Conservation (phyloP, 1,284 basidiomycete species). For the Hortiboletus rubellus region DNA sequence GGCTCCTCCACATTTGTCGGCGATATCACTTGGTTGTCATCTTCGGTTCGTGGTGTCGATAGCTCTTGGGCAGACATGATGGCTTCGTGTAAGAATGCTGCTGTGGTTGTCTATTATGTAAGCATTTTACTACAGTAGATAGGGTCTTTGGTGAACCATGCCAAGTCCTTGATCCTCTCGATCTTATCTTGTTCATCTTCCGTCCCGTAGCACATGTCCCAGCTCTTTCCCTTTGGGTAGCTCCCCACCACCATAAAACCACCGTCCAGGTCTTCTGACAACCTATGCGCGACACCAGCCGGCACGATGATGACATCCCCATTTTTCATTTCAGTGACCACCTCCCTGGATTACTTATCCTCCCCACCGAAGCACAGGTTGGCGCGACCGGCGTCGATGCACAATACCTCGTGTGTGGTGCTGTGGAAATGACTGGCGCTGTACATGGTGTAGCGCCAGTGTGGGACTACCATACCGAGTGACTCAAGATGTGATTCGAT, state of each 20-base stretch:
- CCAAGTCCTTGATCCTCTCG: constrained; percentile 28
- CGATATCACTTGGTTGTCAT: neutral
- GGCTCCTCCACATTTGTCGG: neutral
- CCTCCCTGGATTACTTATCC: constrained; percentile 31
- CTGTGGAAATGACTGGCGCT: constrained; percentile 44
- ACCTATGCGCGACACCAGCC: constrained; percentile 20
- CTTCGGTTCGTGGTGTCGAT: constrained; percentile 2
- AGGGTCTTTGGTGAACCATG: constrained; percentile 34
- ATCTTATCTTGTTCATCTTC: neutral
- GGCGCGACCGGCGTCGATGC: constrained; percentile 25
- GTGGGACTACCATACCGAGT: constrained; percentile 36
- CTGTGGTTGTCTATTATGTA: constrained; percentile 8
- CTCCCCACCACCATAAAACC: constrained; percentile 40
- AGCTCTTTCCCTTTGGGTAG: neutral
- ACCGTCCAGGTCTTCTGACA: neutral
- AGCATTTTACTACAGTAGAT: neutral
- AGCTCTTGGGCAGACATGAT: constrained; percentile 18
- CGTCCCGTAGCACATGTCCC: neutral
- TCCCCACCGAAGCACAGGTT: constrained; percentile 43
- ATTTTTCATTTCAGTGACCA: constrained; percentile 34
- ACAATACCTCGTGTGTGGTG: constrained; percentile 24
- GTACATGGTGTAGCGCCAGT: constrained; percentile 46
- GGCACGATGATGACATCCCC: constrained; percentile 45
- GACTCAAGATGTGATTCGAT: constrained; percentile 35
- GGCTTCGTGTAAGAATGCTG: neutral